These are phyloP conservation scores for Serendipita sp. DNA, from an alignment of 768 basidiomycete genomes.

Conservation along the genomic window DNA sequence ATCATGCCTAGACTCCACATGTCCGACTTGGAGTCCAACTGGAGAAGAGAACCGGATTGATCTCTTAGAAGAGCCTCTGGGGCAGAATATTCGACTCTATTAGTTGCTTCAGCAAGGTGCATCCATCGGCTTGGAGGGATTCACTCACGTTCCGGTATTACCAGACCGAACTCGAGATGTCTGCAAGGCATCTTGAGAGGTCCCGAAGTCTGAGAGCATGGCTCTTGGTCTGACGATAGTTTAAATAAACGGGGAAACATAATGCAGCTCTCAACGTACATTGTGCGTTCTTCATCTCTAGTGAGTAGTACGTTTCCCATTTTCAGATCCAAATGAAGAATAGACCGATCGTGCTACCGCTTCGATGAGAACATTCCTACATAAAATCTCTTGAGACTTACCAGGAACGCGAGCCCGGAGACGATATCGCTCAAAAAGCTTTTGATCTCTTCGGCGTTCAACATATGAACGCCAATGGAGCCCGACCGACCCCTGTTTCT, in stretches of 20 bases:
- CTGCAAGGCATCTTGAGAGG: constrained; percentile 77
- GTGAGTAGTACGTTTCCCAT: constrained; percentile 87
- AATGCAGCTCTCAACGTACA: constrained; percentile 29
- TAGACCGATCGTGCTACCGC: constrained; percentile 58
- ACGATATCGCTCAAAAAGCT: constrained; percentile 73
- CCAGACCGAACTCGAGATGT: constrained; percentile 56
- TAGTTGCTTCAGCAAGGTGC: background rate
- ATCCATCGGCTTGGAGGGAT: background rate
- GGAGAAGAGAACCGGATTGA: constrained; percentile 47
- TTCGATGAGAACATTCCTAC: background rate
- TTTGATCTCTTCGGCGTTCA: constrained; percentile 71
- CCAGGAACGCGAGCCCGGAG: constrained; percentile 75
- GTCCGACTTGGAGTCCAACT: constrained; percentile 76
- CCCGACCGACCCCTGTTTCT: constrained; percentile 31
- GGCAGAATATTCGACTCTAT: constrained; percentile 69
- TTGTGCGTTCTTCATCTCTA: constrained; percentile 71
- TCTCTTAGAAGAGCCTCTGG: constrained; percentile 55
- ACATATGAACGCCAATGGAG: constrained; percentile 49
- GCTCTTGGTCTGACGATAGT: constrained; percentile 53
- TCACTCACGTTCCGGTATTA: constrained; percentile 84
- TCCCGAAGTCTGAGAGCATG: constrained; percentile 92
- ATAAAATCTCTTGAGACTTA: constrained; percentile 22
- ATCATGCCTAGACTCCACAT: constrained; percentile 99
- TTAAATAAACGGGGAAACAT: background rate
- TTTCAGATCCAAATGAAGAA: constrained; percentile 86